phyloP scores from a whole-genome alignment of 495 filamentous ascomycete genomes.

The Neurospora cerealis region DNA sequence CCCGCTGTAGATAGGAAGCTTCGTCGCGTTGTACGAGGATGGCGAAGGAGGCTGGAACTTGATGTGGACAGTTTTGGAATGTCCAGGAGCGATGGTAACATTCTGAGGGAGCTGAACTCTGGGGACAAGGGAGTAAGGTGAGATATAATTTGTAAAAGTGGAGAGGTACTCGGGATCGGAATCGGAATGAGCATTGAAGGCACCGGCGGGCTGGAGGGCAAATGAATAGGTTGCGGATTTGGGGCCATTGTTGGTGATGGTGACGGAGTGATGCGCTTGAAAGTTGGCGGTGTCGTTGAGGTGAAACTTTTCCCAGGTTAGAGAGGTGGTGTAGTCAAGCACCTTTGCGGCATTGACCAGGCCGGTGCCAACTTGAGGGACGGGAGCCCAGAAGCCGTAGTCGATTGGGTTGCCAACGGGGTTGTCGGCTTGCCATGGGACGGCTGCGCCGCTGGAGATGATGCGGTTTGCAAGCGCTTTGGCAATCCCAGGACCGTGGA shows the following conservation, averaged over 20 bases:
- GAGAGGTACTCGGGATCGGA: background rate
- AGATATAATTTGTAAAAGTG: background rate
- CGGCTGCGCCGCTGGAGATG: constrained; percentile 27
- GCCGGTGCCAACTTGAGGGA: constrained; percentile 38
- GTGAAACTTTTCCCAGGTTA: constrained; percentile 27
- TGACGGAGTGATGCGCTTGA: constrained; percentile 21
- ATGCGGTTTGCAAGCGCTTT: constrained; percentile 28
- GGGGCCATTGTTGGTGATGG: constrained; percentile 32
- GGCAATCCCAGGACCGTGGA: constrained; percentile 25
- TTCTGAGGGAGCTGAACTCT: constrained; percentile 1
- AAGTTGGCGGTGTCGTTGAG: constrained; percentile 37
- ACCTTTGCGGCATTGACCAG: constrained; percentile 36
- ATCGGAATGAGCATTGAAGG: constrained; percentile 5
- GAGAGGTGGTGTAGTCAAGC: constrained; percentile 26
- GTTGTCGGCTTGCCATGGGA: constrained; percentile 32
- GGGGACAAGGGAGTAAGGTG: constrained; percentile 5
- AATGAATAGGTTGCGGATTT: constrained; percentile 26
- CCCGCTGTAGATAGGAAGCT: constrained; percentile 27
- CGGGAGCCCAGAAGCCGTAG: constrained; percentile 24
- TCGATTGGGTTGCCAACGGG: constrained; percentile 12
- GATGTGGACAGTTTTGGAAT: constrained; percentile 17
- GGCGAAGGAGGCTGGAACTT: constrained; percentile 15
- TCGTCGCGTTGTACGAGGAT: constrained; percentile 5
- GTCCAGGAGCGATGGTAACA: constrained; percentile 10
- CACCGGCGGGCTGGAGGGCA: constrained; percentile 12